Conservation (phyloP, 2,329 filamentous ascomycete species). For the Exophiala phaeomuriformis region DNA sequence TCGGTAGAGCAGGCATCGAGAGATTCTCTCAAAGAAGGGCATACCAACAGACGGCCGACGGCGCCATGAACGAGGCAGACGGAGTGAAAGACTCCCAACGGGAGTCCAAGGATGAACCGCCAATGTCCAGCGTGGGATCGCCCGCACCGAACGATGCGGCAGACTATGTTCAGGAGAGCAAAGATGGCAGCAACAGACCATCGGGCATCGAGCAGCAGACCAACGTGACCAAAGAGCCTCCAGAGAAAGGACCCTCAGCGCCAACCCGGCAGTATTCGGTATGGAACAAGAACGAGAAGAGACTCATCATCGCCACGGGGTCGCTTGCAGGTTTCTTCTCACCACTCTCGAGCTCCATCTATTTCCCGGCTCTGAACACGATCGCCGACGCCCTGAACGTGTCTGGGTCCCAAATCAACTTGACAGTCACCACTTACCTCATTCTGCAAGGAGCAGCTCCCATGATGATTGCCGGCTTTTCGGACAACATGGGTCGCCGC, state of each 20-base stretch:
- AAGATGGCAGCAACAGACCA: background rate
- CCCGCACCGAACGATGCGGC: background rate
- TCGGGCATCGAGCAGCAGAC: background rate
- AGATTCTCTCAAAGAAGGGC: too few relatives aligned
- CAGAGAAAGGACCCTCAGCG: background rate
- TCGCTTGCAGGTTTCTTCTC: constrained; percentile 14
- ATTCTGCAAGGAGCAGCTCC: constrained; percentile 28
- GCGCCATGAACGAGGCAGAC: too few relatives aligned
- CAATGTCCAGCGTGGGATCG: background rate
- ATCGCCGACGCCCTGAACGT: constrained; percentile 7
- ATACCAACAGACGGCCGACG: too few relatives aligned
- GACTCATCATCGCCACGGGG: constrained; percentile 6
- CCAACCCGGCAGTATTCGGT: constrained; percentile 5
- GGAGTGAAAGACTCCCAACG: too few relatives aligned
- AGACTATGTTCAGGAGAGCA: background rate
- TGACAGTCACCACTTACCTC: constrained; percentile 20
- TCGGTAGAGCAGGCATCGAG: too few relatives aligned
- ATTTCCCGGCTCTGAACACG: constrained; percentile 27
- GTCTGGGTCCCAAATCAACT: constrained; percentile 13
- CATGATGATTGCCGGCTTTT: constrained; percentile 30
- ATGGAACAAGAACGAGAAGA: constrained; percentile 10
- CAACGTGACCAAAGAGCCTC: background rate
- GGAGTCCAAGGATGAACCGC: background rate
- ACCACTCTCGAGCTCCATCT: constrained; percentile 9
- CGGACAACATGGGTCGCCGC: constrained; percentile 31